These are phyloP conservation scores for Madurella fahalii DNA, from an alignment of 2,329 filamentous ascomycete species.

Conservation along the genomic window DNA sequence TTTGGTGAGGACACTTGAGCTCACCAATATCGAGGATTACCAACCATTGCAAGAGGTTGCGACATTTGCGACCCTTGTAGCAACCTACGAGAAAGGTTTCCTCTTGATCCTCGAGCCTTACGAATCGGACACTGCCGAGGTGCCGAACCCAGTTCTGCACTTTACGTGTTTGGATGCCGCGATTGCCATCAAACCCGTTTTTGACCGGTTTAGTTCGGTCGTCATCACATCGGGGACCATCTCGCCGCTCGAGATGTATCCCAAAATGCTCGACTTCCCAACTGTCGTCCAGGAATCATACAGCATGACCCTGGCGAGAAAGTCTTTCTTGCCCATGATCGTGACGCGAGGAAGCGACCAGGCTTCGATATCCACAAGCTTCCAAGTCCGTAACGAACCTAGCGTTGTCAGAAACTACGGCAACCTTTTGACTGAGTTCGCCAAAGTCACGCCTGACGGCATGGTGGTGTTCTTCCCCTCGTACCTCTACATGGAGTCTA, in stretches of 20 bases:
- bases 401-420: slow-evolving; percentile 98
- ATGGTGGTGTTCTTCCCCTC: slow-evolving; percentile 99
- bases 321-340: slow-evolving; percentile 97
- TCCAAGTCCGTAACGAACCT: slow-evolving; percentile 92
- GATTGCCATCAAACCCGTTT: slow-evolving; percentile 96
- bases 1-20: slow-evolving; percentile 86
- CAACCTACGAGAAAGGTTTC: slow-evolving; percentile 96
- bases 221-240: slow-evolving; percentile 98
- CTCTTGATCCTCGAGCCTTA: slow-evolving; percentile 95
- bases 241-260: slow-evolving; percentile 97
- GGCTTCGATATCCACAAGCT: slow-evolving; percentile 85
- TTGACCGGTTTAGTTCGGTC: slow-evolving; percentile 94
- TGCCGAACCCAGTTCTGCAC: slow-evolving; percentile 94
- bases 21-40: slow-evolving; percentile 97
- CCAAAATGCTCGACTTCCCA: slow-evolving; percentile 92
- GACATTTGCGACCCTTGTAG: slow-evolving; percentile 91
- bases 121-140: slow-evolving; percentile 90
- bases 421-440: slow-evolving; percentile 87
- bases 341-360: slow-evolving; percentile 94
- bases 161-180: slow-evolving; percentile 96
- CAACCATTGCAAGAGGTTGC: slow-evolving; percentile 96
- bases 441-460: slow-evolving; percentile 91
- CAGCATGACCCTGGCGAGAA: slow-evolving; percentile 87
- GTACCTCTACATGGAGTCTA: slow-evolving; percentile 98
- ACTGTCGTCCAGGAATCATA: slow-evolving; percentile 97